Evolutionary conservation across 1,139 yeast genomes (phyloP).

Genomic region (Kodamaea plutei): DNA sequence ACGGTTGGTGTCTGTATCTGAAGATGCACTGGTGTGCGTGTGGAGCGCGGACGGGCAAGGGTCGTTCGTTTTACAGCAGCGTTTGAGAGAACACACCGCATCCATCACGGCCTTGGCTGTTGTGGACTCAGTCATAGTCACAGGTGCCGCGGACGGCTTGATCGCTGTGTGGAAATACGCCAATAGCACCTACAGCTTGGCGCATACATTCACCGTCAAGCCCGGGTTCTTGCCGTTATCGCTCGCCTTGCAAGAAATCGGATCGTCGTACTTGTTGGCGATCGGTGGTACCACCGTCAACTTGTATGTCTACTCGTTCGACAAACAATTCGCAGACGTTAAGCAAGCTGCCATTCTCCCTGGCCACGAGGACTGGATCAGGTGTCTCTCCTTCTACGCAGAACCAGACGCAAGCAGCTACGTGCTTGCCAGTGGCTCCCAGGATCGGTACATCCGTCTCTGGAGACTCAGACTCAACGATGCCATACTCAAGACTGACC

Average conservation of each 20-base stretch:
- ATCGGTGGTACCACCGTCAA: conserved; percentile 75
- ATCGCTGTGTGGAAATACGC: conserved; percentile 48
- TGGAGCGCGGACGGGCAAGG: conserved; percentile 38
- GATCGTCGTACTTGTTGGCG: conserved; percentile 49
- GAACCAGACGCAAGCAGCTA: conserved; percentile 45
- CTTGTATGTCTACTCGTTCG: conserved; percentile 53
- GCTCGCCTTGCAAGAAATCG: conserved; percentile 47
- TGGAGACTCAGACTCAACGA: conserved; percentile 72
- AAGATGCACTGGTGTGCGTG: conserved; percentile 56
- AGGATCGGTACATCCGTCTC: conserved; percentile 81
- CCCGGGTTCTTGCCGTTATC: conserved; percentile 63
- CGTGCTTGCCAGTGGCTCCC: conserved; percentile 80
- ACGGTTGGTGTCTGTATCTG: conserved; percentile 57
- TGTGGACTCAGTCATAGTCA: conserved; percentile 30
- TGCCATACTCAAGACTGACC: conserved; percentile 35
- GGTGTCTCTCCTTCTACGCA: conserved; percentile 60
- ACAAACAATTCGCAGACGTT: conserved; percentile 15
- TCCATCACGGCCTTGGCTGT: conserved; percentile 51
- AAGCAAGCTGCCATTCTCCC: conserved; percentile 50
- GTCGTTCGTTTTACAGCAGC: conserved; percentile 27
- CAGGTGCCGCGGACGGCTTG: conserved; percentile 67
- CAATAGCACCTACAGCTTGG: conserved; percentile 19
- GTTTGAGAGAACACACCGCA: conserved; percentile 35
- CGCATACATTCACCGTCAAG: conserved; percentile 36
- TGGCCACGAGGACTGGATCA: conserved; percentile 96